These are phyloP conservation scores for Pythium oligandrum DNA, from an alignment of 352 stramenopile species.

Conservation along the genomic window DNA sequence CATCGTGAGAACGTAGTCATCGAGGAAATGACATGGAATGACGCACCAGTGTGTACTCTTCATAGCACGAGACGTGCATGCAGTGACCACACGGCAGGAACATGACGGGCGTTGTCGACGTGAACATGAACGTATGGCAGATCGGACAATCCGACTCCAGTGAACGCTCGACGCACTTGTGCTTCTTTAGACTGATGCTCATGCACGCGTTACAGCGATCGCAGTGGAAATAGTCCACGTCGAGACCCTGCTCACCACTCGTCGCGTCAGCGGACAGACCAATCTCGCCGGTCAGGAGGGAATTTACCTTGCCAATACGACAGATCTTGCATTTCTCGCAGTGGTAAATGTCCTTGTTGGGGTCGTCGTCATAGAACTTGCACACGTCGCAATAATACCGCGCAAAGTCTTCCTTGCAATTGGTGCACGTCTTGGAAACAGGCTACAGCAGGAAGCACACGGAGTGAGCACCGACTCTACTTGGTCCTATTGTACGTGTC, in stretches of 20 bases:
- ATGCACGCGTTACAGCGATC: constrained; percentile 98
- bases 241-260: constrained; percentile 55
- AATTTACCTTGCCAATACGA: constrained; percentile 80
- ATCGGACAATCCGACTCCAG: constrained; percentile 95
- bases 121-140: constrained; percentile 95
- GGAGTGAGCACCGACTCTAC: no score
- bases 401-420: constrained; percentile 82
- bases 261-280: no score
- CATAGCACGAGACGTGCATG: constrained; percentile 96
- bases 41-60: constrained; percentile 87
- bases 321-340: constrained; percentile 98
- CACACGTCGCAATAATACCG: constrained; percentile 95
- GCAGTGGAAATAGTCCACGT: constrained; percentile 98
- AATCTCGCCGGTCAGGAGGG: neutral
- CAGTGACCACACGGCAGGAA: constrained; percentile 94
- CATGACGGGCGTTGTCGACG: constrained; percentile 93
- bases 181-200: constrained; percentile 84
- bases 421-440: constrained; percentile 50
- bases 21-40: no score
- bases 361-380: constrained; percentile 94
- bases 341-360: constrained; percentile 95
- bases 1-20: no score
- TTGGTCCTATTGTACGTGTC: no score
- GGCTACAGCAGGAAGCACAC: constrained; percentile 32
- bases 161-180: constrained; percentile 93